Conservation (phyloP, 257 asterid genomes). For the Nemophila menziesii region DNA sequence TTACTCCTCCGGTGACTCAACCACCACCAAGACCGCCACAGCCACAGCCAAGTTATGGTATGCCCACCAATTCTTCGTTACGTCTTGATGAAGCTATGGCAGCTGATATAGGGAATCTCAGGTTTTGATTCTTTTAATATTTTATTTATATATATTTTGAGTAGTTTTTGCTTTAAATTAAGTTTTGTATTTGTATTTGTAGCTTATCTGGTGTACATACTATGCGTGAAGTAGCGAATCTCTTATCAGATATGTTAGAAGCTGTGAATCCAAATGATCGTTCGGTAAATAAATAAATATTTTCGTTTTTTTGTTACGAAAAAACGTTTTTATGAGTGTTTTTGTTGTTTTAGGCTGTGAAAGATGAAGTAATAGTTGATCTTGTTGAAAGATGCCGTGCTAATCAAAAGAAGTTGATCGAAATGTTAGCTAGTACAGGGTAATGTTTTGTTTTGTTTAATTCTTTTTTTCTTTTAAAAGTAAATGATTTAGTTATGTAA, state of each 20-base stretch:
- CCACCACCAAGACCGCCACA: constrained; percentile 34
- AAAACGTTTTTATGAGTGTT: background rate
- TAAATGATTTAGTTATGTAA: background rate
- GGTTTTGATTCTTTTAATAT: constrained; percentile 29
- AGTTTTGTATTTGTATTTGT: constrained; percentile 8
- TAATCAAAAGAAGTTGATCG: constrained; percentile 78
- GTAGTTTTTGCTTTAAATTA: background rate
- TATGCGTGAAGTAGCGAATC: constrained; percentile 59
- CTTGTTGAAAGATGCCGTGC: constrained; percentile 69
- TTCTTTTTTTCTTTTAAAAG: background rate
- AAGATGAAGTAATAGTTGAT: constrained; percentile 66
- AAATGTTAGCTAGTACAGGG: constrained; percentile 56
- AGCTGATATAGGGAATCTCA: constrained; percentile 44
- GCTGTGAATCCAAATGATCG: constrained; percentile 57
- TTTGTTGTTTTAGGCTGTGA: constrained; percentile 38
- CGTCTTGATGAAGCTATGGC: constrained; percentile 92
- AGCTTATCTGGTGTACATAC: constrained; percentile 47
- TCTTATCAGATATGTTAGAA: constrained; percentile 72
- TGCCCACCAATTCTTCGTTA: constrained; percentile 78
- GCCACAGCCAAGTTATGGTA: constrained; percentile 84
- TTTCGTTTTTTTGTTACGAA: background rate
- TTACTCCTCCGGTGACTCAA: constrained; percentile 67
- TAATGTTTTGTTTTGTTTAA: constrained; percentile 1
- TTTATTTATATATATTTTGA: no score
- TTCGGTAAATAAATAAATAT: constrained; percentile 30